Conservation (phyloP, 495 filamentous ascomycete species). For the Annulohypoxylon moriforme region DNA sequence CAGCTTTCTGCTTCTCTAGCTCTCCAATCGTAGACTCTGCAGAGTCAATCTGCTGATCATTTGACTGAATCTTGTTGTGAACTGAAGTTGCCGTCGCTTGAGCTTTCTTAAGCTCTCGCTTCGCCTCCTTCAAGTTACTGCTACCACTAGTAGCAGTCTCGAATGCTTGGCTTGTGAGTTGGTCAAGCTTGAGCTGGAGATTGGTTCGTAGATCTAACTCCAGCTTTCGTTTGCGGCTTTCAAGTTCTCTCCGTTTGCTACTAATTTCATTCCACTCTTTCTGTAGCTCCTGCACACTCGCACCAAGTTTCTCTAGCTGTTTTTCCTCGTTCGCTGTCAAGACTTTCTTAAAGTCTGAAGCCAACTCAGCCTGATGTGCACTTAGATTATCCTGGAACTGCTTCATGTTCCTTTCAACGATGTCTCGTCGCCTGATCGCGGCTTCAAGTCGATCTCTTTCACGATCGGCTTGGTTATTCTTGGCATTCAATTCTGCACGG, state of each 20-base stretch:
- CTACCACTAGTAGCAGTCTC: constrained; percentile 71
- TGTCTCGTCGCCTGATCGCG: constrained; percentile 73
- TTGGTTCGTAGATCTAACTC: constrained; percentile 90
- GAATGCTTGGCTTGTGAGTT: constrained; percentile 81
- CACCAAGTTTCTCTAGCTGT: constrained; percentile 76
- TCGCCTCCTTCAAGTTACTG: constrained; percentile 79
- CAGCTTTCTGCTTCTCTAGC: constrained; percentile 70
- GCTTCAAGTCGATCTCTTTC: constrained; percentile 79
- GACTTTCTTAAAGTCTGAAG: constrained; percentile 90
- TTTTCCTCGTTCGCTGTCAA: constrained; percentile 84
- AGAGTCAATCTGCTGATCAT: constrained; percentile 77
- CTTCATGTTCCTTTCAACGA: constrained; percentile 79
- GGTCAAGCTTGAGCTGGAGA: constrained; percentile 84
- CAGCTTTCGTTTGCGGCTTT: constrained; percentile 77
- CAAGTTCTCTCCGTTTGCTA: constrained; percentile 78
- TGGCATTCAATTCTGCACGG: constrained; percentile 75
- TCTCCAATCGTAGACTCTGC: constrained; percentile 67
- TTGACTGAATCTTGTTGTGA: constrained; percentile 73
- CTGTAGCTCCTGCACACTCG: constrained; percentile 75
- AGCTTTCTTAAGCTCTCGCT: constrained; percentile 83
- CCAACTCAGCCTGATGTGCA: constrained; percentile 80
- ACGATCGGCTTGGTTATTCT: constrained; percentile 75
- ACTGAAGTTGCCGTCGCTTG: constrained; percentile 70
- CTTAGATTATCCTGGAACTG: constrained; percentile 77
- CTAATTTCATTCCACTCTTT: constrained; percentile 79